Base-by-base conservation (phyloP, 2,329 filamentous ascomycete species). In the Arthrobotrys conoides region DNA sequence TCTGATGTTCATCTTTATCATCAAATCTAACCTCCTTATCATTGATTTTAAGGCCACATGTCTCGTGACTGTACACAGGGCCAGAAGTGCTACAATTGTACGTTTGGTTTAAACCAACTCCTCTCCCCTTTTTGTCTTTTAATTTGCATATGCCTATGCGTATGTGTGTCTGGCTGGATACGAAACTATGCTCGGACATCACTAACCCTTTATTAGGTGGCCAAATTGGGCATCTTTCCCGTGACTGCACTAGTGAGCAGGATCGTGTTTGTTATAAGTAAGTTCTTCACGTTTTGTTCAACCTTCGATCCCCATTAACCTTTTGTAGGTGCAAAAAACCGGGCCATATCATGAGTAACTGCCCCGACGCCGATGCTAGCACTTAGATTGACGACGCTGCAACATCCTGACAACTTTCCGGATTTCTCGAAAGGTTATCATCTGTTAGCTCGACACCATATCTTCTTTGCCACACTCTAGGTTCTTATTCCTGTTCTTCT, bases 81-180 rank as follows among this genome's bases (percentile, higher is more conserved):
- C 83, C 95, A 96, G 89, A 98, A 98, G 89, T 99, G 96, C 91
- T 99, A 98, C 91, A 97, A 97, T 90, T 98, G 96, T 90, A 84
- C 20, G 55, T 41, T 38, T 33, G 4, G 16, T n/a, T 20, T 16
- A 20, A 46, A 6, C 12, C 5, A 4, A 44, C 16, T n/a, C 38
- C 12, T 44, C 5, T 2, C 12, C 38, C 38, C 12, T 16, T 16
- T 44, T 16, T 36, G 4, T 6, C 27, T 6, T 30, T 36, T 36
- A 36, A 36, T 5, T 1, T 36, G 9, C 9, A 36, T 36, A 12
- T 6, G 33, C 9, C 1, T 36, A 1, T 10, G 27, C 27, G 27
- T 10, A 36, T 36, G 8, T 36, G 33, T 36, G 33, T 36, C 6
- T 36, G n/a, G n/a, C n/a, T n/a, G n/a, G n/a, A n/a, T n/a, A n/a